Percentiles rank a stretch among this genome's conserved stretches.
These are phyloP conservation scores for Boletus reticulatus DNA, from an alignment of 768 basidiomycete species.

Conservation along the genomic window DNA sequence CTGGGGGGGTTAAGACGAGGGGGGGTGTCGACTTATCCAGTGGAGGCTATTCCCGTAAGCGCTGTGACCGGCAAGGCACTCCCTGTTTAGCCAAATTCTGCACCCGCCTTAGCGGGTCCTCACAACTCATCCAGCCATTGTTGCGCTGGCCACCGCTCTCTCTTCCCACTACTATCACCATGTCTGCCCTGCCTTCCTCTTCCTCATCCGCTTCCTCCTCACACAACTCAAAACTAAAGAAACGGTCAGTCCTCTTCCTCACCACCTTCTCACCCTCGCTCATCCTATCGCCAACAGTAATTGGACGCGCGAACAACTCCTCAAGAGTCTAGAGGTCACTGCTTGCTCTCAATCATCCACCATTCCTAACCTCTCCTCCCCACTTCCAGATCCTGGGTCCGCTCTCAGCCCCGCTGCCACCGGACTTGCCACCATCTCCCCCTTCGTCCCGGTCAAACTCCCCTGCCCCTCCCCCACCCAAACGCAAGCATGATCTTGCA, in stretches of 20 bases:
- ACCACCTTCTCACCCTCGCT: constrained; percentile 16
- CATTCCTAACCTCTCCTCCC: constrained; percentile 16
- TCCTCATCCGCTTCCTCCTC: constrained; percentile 21
- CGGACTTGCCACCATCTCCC: constrained; percentile 45
- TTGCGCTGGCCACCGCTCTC: constrained; percentile 40
- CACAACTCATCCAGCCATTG: constrained; percentile 39
- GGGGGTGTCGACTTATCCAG: background rate
- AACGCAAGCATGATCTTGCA: constrained; percentile 37
- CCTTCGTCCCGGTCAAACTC: constrained; percentile 44
- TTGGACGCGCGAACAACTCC: constrained; percentile 38
- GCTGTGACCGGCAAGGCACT: constrained; percentile 38
- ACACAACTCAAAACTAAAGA: constrained; percentile 26
- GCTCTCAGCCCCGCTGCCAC: constrained; percentile 40
- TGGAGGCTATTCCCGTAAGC: constrained; percentile 26
- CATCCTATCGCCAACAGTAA: constrained; percentile 29
- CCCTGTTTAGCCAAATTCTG: constrained; percentile 35
- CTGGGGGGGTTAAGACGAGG: background rate
- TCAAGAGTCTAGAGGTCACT: constrained; percentile 40
- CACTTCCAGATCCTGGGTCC: constrained; percentile 39
- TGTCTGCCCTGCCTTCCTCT: constrained; percentile 32
- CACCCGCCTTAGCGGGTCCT: constrained; percentile 30
- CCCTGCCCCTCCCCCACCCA: constrained; percentile 33
- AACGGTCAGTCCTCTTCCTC: constrained; percentile 29
- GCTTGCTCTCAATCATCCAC: background rate
- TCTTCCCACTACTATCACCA: constrained; percentile 39